A percentile compares a stretch with the other conserved stretches of the same genome.
These are phyloP conservation scores for Parasitella parasitica DNA, from an alignment of 371 early-diverging fungal species.

Conservation along the genomic window DNA sequence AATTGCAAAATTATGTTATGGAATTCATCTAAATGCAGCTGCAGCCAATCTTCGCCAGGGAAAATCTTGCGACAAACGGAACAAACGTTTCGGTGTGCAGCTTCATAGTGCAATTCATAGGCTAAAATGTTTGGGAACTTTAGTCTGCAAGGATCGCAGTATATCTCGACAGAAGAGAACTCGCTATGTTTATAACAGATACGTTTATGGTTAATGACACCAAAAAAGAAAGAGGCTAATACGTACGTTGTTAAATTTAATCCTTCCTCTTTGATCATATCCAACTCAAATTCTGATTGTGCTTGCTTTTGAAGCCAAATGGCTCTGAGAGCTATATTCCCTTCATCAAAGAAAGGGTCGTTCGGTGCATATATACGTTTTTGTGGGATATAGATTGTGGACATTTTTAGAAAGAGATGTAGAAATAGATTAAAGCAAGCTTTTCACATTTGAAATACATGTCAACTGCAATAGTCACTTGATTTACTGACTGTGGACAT, in stretches of 20 bases:
- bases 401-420: no score
- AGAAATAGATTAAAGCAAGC: no score
- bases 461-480: no score
- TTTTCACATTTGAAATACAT: no score
- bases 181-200: no score
- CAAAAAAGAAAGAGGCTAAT: not conserved
- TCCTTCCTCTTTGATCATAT: conserved; percentile 32
- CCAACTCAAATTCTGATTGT: conserved; percentile 4
- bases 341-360: conserved; percentile 56
- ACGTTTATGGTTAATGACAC: no score
- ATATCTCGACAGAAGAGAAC: conserved; percentile 16
- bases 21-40: conserved; percentile 57
- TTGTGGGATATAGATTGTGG: conserved; percentile 35
- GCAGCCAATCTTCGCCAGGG: conserved; percentile 52
- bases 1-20: conserved; percentile 54
- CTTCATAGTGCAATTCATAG: conserved; percentile 62
- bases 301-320: conserved; percentile 45
- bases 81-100: conserved; percentile 55
- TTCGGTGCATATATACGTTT: conserved; percentile 30
- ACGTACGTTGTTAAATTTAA: conserved; percentile 17
- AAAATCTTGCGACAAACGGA: conserved; percentile 50
- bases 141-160: conserved; percentile 23
- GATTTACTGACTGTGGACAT: no score
- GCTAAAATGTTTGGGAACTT: conserved; percentile 32
- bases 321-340: conserved; percentile 50